These are phyloP conservation scores for Talaromyces sp. DNA, from an alignment of 2,329 filamentous ascomycete species.

Conservation along the genomic window DNA sequence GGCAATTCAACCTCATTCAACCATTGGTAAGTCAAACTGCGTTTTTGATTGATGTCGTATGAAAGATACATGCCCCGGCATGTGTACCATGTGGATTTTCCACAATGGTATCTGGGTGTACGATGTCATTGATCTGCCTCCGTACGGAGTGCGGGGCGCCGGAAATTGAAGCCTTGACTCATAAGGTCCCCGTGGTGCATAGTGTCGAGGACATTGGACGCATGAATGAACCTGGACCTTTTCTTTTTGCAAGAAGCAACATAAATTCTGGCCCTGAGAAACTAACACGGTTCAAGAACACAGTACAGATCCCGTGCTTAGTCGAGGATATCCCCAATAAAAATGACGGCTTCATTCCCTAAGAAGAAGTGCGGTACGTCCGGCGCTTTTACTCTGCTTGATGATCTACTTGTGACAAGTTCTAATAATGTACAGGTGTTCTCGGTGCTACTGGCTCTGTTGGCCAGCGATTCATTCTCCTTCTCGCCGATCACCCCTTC, in stretches of 20 bases:
- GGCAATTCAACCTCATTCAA: conserved; percentile 11
- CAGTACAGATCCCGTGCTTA: not conserved
- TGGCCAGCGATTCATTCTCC: conserved; percentile 91
- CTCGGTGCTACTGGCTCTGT: conserved; percentile 93
- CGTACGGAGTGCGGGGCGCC: conserved; percentile 7
- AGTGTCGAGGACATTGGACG: not conserved
- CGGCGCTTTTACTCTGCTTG: not conserved
- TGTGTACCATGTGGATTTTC: not conserved
- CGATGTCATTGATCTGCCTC: not conserved
- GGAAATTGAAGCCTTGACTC: conserved; percentile 7
- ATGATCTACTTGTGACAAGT: not conserved
- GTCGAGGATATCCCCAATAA: not conserved
- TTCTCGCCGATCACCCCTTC: conserved; percentile 84
- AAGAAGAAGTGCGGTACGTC: conserved; percentile 47
- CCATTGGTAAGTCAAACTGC: conserved; percentile 11
- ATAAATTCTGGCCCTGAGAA: not conserved
- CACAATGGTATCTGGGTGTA: not conserved
- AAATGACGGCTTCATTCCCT: conserved; percentile 27
- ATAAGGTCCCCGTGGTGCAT: not conserved
- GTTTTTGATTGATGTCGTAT: not conserved
- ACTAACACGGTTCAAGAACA: not conserved
- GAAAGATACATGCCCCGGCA: not conserved
- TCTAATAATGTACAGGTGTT: conserved; percentile 58
- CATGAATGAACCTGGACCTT: not conserved
- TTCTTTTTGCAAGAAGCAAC: not conserved